These are phyloP conservation scores for Pholiota microspora DNA, from an alignment of 768 basidiomycete genomes.

Conservation along the genomic window DNA sequence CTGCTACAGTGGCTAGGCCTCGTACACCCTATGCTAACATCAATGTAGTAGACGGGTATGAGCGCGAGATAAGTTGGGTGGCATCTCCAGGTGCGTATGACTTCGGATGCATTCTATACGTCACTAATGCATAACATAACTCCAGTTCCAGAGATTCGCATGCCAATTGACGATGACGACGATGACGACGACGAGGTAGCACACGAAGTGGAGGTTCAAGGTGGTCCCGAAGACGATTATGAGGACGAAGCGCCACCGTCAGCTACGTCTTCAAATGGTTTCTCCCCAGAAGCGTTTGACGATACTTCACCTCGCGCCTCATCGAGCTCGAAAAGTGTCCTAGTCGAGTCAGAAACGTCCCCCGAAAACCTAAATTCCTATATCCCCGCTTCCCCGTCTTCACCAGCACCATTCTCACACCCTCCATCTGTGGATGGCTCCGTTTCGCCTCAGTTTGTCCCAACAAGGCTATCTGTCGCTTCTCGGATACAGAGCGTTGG, in stretches of 20 bases:
- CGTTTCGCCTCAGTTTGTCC: slow-evolving; percentile 54
- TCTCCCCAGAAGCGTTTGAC: slow-evolving; percentile 45
- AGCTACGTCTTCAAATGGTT: slow-evolving; percentile 46
- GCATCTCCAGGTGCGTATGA: slow-evolving; percentile 61
- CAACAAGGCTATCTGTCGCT: slow-evolving; percentile 59
- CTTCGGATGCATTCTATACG: slow-evolving; percentile 1
- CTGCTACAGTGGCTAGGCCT: slow-evolving; percentile 50
- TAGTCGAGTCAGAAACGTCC: slow-evolving; percentile 63
- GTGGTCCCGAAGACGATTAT: slow-evolving; percentile 42
- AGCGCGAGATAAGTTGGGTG: slow-evolving; percentile 74
- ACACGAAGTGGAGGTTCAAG: slow-evolving; percentile 29
- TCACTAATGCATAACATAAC: slow-evolving; percentile 1
- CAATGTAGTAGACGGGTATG: slow-evolving; percentile 35
- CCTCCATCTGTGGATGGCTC: slow-evolving; percentile 43
- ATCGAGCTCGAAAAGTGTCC: slow-evolving; percentile 55
- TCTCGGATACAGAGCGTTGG: slow-evolving; percentile 49
- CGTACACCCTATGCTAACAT: slow-evolving; percentile 40
- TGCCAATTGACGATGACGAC: slow-evolving; percentile 61
- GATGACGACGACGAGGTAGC: slow-evolving; percentile 53
- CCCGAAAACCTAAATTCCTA: slow-evolving; percentile 33
- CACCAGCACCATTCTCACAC: slow-evolving; percentile 39
- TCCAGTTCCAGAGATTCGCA: slow-evolving; percentile 60
- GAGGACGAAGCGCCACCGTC: slow-evolving; percentile 53
- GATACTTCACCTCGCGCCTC: slow-evolving; percentile 57
- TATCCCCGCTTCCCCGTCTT: slow-evolving; percentile 13